phyloP scores from a whole-genome alignment of 805 yeast genomes.

The Hagleromyces aurorensis region DNA sequence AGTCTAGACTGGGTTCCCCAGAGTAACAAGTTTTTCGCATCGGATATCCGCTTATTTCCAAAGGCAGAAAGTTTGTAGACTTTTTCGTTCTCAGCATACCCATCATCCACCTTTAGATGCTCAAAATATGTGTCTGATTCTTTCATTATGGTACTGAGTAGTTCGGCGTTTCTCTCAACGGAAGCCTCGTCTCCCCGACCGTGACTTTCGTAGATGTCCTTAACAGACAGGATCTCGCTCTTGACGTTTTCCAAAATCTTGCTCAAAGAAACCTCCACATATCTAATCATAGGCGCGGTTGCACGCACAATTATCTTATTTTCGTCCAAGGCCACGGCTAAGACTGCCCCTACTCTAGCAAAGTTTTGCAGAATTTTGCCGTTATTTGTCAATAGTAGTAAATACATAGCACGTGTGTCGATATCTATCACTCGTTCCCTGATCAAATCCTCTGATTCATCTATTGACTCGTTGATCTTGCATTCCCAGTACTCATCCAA shows the following conservation, averaged over 20 bases:
- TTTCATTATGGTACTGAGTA: constrained; percentile 17
- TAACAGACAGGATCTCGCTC: constrained; percentile 11
- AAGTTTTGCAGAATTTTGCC: constrained; percentile 29
- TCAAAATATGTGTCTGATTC: constrained; percentile 20
- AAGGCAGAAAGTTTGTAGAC: constrained; percentile 21
- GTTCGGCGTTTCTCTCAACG: constrained; percentile 5
- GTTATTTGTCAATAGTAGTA: constrained; percentile 25
- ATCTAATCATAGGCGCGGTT: constrained; percentile 19
- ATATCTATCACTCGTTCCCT: constrained; percentile 19
- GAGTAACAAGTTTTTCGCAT: constrained; percentile 20
- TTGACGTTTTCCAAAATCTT: constrained; percentile 24
- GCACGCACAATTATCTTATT: constrained; percentile 22
- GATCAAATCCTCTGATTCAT: constrained; percentile 18
- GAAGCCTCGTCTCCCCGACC: constrained; percentile 7
- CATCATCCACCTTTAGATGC: constrained; percentile 3
- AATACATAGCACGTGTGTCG: constrained; percentile 20
- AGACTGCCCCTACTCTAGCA: constrained; percentile 24
- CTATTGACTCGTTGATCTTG: constrained; percentile 10
- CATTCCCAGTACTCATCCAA: constrained; percentile 19
- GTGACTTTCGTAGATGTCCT: constrained; percentile 13
- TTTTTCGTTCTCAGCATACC: constrained; percentile 7
- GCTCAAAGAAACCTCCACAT: constrained; percentile 25
- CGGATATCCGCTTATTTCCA: constrained; percentile 21
- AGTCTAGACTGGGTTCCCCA: constrained; percentile 23
- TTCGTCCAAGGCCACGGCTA: constrained; percentile 23